Evolutionary conservation across 805 yeast genomes (phyloP), one percentile per base, ranked within the genome.

Genomic region (Grigorovia transvaalensis): DNA sequence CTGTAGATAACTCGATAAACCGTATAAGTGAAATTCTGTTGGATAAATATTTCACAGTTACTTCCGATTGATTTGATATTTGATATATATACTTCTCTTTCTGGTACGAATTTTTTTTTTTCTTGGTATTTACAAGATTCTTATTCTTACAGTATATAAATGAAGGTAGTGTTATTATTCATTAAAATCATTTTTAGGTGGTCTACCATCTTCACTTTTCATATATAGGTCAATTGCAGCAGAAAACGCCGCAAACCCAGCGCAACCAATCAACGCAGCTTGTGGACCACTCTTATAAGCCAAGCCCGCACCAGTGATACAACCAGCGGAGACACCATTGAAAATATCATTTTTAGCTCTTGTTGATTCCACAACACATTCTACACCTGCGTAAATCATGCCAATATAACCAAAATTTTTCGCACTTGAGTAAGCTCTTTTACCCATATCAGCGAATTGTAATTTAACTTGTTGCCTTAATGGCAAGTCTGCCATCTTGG

Each of bases 241-340:
- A 51, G 95, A 84, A 67, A 93, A 93, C 8, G 93, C 96, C 2
- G 98, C 97, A 72, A 93, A 93, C 9, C 97, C 99, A 29, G 95
- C 96, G 74, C 98, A 93, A 1, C 99, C 99, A 53, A 90, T 66
- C 27, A 82, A 60, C 0, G 96, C 93, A 30, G 96, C 95, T 60
- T 84, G 89, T 0, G 99, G 99, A 0, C 99, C 99, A 47, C 93
- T 81, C 64, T 85, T 88, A 59, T 86, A 77, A 1, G 97, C 95
- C 50, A 93, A 76, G 0, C 96, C 97, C 38, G 96, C 99, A 45
- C 99, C 99, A 1, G 99, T 93, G 41, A 91, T 74, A 70, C 97
- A 93, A 1, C 99, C 99, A 4, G 98, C 98, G 45, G 80, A 76
- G 2, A 88, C 80, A 46, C 97, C 96, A 65, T 93, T 93, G 71